These are phyloP conservation scores for Saxophila tyrrhenica DNA, from an alignment of 495 filamentous ascomycete species.

Conservation along the genomic window DNA sequence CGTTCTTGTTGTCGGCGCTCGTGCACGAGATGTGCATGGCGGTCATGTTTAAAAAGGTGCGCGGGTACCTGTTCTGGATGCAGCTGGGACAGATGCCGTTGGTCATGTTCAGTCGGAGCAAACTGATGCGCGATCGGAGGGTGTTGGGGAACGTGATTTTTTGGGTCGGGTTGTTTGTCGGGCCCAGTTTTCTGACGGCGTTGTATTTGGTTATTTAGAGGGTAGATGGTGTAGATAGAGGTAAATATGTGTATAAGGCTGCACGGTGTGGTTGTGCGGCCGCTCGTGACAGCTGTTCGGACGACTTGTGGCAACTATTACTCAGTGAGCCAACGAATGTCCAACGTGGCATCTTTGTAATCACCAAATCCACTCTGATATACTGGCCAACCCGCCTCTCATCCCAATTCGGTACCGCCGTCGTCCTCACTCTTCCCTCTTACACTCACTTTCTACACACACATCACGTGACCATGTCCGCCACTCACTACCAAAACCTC, in stretches of 20 bases:
- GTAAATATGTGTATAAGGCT: not conserved
- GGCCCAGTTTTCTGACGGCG: constrained; percentile 58
- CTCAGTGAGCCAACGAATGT: too few species aligned
- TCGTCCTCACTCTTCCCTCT: too few species aligned
- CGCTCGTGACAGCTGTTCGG: not conserved
- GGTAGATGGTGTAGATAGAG: too few species aligned
- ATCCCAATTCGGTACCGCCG: too few species aligned
- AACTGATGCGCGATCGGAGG: constrained; percentile 44
- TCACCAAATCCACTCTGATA: too few species aligned
- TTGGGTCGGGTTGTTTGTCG: constrained; percentile 61
- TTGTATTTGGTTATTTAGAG: constrained; percentile 63
- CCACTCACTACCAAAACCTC: too few species aligned
- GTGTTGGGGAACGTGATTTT: constrained; percentile 62
- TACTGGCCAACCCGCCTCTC: too few species aligned
- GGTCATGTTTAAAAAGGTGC: constrained; percentile 63
- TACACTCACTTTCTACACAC: too few species aligned
- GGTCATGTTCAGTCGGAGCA: constrained; percentile 50
- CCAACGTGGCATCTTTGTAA: too few species aligned
- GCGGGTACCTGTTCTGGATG: constrained; percentile 57
- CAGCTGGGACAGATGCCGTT: constrained; percentile 64
- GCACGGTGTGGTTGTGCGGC: not conserved
- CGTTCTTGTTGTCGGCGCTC: constrained; percentile 57
- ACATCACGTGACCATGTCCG: too few species aligned
- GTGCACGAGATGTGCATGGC: constrained; percentile 70
- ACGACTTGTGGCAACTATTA: too few species aligned